Base-by-base conservation (phyloP, 2,329 filamentous ascomycete genomes). In the Aspergillus spinulosporus region DNA sequence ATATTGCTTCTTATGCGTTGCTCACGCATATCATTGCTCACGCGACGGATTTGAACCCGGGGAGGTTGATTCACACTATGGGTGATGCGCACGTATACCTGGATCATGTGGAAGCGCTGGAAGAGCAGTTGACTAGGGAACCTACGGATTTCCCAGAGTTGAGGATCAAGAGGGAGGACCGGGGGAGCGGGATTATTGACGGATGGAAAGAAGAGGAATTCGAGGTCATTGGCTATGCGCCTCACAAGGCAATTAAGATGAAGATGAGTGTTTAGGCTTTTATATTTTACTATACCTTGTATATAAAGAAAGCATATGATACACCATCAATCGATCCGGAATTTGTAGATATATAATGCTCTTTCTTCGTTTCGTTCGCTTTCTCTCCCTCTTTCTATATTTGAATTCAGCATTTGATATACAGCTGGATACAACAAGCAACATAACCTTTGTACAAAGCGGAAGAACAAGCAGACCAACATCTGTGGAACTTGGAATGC, bases 31-130 rank as follows among this genome's bases (percentile, higher is more conserved):
- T 99, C 88, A 78, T 99, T 46, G 93, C 94, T 0, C 88, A 92
- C 70, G 91, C 89, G 8, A 92, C 89, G 68, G 88, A 92, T 64
- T 75, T 99, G 53, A 83, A 90, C 0, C 92, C 94, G 0, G 94
- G 93, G 0, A 93, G 85, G 50, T 82, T 99, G 60, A 94, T 92
- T 39, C 94, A 97, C 74, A 92, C 92, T 48, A 96, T 99, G 92
- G 94, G 94, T 11, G 94, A 99, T 74, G 91, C 93, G n/a, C 94
- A 99, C 74, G 88, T 99, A 1, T 99, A 99, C 74, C 76, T 88
- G 5, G 93, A 99, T 72, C 94, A 99, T 72, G 84, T 96, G 5
- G 92, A 96, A 52, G 92, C 94, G 9, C 78, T 99, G 56, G 83
- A 88, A 68, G 82, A 85, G 54, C 94, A 99, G 76, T 71, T 97